These are phyloP conservation scores for Hura crepitans DNA, from an alignment of 441 rosid species.

Conservation along the genomic window DNA sequence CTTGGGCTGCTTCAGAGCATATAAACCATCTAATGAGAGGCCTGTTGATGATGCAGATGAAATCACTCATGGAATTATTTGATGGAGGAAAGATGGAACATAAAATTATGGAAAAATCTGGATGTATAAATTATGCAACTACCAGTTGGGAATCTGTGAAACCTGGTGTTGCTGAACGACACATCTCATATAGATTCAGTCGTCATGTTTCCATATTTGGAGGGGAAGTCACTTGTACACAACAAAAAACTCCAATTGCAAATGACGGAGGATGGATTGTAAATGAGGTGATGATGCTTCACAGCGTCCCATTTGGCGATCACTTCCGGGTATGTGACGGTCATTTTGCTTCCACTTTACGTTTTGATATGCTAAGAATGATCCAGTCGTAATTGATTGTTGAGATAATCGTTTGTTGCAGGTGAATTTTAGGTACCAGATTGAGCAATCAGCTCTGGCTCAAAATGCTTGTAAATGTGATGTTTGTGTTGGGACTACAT, in stretches of 20 bases:
- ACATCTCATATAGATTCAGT: slow-evolving; percentile 52
- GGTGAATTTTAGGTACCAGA: slow-evolving; percentile 54
- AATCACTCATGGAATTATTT: slow-evolving; percentile 56
- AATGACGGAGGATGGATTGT: slow-evolving; percentile 58
- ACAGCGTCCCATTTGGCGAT: slow-evolving; percentile 61
- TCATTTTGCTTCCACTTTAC: neutral
- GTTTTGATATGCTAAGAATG: neutral
- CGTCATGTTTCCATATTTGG: slow-evolving; percentile 66
- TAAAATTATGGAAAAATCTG: slow-evolving; percentile 67
- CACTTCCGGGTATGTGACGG: slow-evolving; percentile 45
- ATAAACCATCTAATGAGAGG: no score
- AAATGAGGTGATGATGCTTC: slow-evolving; percentile 58
- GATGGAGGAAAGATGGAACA: slow-evolving; percentile 64
- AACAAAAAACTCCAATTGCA: slow-evolving; percentile 44
- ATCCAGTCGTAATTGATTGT: neutral
- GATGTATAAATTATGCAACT: slow-evolving; percentile 52
- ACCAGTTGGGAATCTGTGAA: slow-evolving; percentile 55
- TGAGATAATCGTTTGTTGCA: slow-evolving; percentile 21
- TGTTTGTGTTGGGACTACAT: slow-evolving; percentile 45
- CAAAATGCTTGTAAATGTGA: slow-evolving; percentile 56
- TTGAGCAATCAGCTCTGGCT: slow-evolving; percentile 42
- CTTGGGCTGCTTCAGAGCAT: no score
- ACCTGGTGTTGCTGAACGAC: slow-evolving; percentile 46
- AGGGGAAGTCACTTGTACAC: slow-evolving; percentile 68
- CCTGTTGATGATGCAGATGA: slow-evolving; percentile 42